Conservation (phyloP, 139 green algal species). For the Coelastrella sp. region DNA sequence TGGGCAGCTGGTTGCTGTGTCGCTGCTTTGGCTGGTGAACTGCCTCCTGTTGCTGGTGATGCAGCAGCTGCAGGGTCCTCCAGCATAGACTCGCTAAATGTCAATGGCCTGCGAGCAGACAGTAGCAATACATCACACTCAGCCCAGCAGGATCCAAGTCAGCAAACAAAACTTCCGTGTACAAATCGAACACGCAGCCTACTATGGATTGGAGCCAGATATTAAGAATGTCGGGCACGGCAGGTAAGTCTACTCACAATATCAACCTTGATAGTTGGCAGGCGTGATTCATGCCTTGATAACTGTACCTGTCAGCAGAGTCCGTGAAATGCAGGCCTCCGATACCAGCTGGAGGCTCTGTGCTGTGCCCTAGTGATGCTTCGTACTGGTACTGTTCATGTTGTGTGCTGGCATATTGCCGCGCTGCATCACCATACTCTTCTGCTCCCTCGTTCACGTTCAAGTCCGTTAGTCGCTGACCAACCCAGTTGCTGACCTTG, state of each 20-base stretch:
- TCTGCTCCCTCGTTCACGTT: slow-evolving; percentile 1
- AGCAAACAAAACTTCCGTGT: neutral
- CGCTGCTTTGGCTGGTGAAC: neutral
- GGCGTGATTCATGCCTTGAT: neutral
- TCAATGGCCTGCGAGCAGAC: neutral
- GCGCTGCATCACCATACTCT: neutral
- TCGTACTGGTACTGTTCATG: neutral
- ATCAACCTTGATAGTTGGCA: neutral
- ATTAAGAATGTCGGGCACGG: too few relatives aligned
- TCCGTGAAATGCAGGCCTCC: neutral
- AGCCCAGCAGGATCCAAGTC: neutral
- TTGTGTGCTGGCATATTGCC: neutral
- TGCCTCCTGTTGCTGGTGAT: neutral
- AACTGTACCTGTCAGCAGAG: neutral
- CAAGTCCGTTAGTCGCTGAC: neutral
- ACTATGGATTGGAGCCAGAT: too few relatives aligned
- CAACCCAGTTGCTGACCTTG: slow-evolving; percentile 35
- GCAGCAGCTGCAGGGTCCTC: neutral
- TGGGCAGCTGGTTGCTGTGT: neutral
- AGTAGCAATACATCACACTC: neutral
- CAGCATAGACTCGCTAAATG: slow-evolving; percentile 1
- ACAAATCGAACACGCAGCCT: too few relatives aligned
- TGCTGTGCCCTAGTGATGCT: neutral
- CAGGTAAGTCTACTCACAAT: neutral
- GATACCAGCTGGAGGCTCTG: neutral